Conservation (phyloP, 306 rosid species). For the Pterocarpus macrocarpus region DNA sequence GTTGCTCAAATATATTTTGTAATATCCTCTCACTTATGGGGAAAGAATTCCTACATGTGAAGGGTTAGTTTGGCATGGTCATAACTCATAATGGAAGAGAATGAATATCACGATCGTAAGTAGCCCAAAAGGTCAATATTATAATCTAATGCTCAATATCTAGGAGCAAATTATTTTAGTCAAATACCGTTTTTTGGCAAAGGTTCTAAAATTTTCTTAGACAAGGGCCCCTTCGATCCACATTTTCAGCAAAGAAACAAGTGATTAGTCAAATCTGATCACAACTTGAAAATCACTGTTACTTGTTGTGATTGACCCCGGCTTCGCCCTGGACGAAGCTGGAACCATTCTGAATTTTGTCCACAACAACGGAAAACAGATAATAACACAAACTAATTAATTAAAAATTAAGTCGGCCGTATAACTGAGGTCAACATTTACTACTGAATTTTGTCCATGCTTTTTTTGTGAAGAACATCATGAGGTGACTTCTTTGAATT, state of each 20-base stretch:
- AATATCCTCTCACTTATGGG: not conserved
- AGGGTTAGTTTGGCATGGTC: not conserved
- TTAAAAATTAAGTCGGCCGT: not conserved
- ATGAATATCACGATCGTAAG: slow-evolving; percentile 19
- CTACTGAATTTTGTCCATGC: slow-evolving; percentile 20
- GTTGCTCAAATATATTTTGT: not conserved
- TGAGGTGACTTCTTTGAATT: slow-evolving; percentile 35
- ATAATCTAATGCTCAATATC: slow-evolving; percentile 16
- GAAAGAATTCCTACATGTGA: not conserved
- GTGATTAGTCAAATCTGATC: slow-evolving; percentile 25
- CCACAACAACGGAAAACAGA: not conserved
- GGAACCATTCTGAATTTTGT: not conserved
- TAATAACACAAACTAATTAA: not conserved
- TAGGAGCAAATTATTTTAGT: not conserved
- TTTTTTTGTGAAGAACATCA: not conserved
- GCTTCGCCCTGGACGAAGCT: not conserved
- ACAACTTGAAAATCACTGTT: not conserved
- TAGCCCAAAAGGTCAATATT: slow-evolving; percentile 38
- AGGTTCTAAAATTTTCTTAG: slow-evolving; percentile 1
- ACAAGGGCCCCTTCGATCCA: not conserved
- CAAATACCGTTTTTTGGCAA: not conserved
- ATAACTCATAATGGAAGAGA: not conserved
- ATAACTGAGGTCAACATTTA: slow-evolving; percentile 10
- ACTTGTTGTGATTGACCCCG: not conserved
- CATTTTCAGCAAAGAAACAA: slow-evolving; percentile 31